Conservation (phyloP, 2,329 filamentous ascomycete species). For the Colletotrichum musae region DNA sequence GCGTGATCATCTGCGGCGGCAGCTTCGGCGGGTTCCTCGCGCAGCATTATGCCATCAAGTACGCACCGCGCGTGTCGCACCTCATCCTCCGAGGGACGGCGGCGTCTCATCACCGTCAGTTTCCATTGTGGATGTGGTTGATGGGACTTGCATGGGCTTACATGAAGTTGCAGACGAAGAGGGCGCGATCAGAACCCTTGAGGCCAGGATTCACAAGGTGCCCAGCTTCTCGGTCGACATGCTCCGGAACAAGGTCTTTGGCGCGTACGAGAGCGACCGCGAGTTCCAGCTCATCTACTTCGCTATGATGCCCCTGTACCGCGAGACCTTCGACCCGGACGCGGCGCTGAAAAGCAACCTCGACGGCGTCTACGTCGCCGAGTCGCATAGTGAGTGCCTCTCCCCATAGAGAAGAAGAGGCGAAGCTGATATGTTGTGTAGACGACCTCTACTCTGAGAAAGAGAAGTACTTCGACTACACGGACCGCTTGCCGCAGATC, state of each 20-base stretch:
- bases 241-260: slow-evolving; percentile 55
- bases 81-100: slow-evolving; percentile 55
- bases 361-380: slow-evolving; percentile 51
- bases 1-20: slow-evolving; percentile 54
- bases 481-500: slow-evolving; percentile 47
- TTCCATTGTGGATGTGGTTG: too few relatives aligned
- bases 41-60: slow-evolving; percentile 56
- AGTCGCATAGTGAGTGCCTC: slow-evolving; percentile 51
- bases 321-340: slow-evolving; percentile 52
- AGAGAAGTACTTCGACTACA: slow-evolving; percentile 57
- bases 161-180: slow-evolving; percentile 48
- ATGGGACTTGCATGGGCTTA: too few relatives aligned
- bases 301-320: slow-evolving; percentile 55
- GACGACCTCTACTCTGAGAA: slow-evolving; percentile 52
- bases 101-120: slow-evolving; percentile 55
- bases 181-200: slow-evolving; percentile 50
- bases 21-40: slow-evolving; percentile 58
- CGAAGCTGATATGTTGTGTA: slow-evolving; percentile 26
- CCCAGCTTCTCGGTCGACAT: slow-evolving; percentile 55
- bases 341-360: slow-evolving; percentile 49
- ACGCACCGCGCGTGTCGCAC: slow-evolving; percentile 48
- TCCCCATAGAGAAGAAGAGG: too few relatives aligned
- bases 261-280: slow-evolving; percentile 52
- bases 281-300: slow-evolving; percentile 56
- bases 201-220: slow-evolving; percentile 49